Evolutionary conservation across 2,329 filamentous ascomycete genomes (phyloP), one percentile per base, ranked within the genome.

Genomic region (Metarhizium brunneum): DNA sequence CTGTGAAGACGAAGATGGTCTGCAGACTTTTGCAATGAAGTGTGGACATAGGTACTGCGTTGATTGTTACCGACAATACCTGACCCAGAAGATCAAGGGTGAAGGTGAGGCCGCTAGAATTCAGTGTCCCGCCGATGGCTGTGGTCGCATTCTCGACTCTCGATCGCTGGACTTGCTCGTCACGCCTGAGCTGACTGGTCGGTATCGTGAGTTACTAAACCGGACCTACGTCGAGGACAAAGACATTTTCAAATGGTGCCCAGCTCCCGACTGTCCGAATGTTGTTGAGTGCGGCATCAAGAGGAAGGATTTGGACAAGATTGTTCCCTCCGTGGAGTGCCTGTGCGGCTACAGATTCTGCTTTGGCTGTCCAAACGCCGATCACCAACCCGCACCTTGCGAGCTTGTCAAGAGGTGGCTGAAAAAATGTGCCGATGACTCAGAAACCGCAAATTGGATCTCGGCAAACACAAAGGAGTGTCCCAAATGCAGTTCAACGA

Each of bases 381-480:
- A 99, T 65, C 94, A 99, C 66, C 92, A 96, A 66, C 94, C 94
- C 3, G 89, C 92, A 3, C 92, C 94, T 0, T 99, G 94, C 69
- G 81, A 85, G 30, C 74, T 99, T 53, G 92, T 97, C 53, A 96
- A 94, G 79, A 87, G 83, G 68, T 99, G 94, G 94, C 72, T 99
- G 13, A 95, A 96, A 77, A 99, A 99, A 69, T 99, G 94, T 68
- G 94, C 94, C 56, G 94, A 99, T 68, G 94, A 99, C 67, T 96
- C 90, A 0, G 94, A 99, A 71, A 99, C 94, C 0, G 92, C 94
- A 4, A 99, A 99, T 70, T 99, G 94, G 94, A 99, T 99, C 59
- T 96, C 92, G 0, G 94, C 94, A 50, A 96, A 99, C 70, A 99
- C 94, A 2, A 99, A 99, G 69, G 94, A 99, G 70, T 99, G 94